phyloP scores from a whole-genome alignment of 2,329 filamentous ascomycete genomes.

The Sporothrix pseudoabietina region DNA sequence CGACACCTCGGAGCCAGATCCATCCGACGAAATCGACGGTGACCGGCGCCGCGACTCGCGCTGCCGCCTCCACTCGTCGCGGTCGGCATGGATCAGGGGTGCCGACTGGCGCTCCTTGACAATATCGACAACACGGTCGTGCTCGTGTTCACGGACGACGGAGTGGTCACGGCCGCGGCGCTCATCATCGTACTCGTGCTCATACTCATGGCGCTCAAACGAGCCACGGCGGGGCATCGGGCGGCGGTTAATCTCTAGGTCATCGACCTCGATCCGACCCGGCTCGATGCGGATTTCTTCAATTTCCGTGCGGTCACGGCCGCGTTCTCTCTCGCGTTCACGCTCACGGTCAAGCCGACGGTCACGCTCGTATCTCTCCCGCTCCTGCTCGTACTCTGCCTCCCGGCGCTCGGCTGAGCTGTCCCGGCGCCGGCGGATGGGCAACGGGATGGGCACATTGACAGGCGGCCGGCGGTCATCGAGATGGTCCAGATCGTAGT shows the following conservation, averaged over 20 bases:
- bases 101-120: neutral
- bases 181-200: neutral
- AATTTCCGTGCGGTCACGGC: neutral
- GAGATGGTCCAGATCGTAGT: constrained; percentile 26
- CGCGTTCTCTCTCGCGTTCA: neutral
- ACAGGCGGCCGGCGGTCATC: constrained; percentile 44
- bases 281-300: constrained; percentile 55
- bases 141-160: constrained; percentile 36
- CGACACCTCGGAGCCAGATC: constrained; percentile 36
- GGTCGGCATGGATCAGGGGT: too few relatives aligned
- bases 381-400: neutral
- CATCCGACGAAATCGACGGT: constrained; percentile 22
- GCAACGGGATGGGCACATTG: constrained; percentile 36
- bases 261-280: neutral
- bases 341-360: neutral
- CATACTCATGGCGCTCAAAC: neutral
- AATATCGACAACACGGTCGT: neutral
- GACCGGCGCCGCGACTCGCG: neutral
- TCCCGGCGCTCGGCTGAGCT: constrained; percentile 24
- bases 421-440: constrained; percentile 17
- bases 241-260: neutral
- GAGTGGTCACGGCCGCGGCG: too few relatives aligned
- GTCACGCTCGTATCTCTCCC: constrained; percentile 20
- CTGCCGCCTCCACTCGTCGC: neutral
- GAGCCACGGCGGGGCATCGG: neutral